Evolutionary conservation across 2,329 filamentous ascomycete species (phyloP).

Genomic region (Beauveria sp.): DNA sequence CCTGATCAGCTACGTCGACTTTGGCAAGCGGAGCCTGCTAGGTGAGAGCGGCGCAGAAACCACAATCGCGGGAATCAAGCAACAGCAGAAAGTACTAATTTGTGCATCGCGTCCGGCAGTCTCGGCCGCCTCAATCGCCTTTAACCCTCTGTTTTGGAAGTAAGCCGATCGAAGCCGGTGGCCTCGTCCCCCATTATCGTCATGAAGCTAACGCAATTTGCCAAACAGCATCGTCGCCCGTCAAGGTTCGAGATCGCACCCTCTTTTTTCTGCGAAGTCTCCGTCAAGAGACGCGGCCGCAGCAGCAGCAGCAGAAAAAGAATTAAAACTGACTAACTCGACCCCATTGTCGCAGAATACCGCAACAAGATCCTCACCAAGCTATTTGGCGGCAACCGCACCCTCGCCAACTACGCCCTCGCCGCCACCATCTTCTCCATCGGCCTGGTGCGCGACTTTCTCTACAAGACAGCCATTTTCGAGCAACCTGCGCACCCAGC

Average conservation of each 20-base stretch:
- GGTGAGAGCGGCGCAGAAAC: constrained; percentile 38
- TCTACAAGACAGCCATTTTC: constrained; percentile 79
- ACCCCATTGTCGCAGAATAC: constrained; percentile 58
- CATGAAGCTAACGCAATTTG: constrained; percentile 17
- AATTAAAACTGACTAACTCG: constrained; percentile 12
- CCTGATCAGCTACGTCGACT: constrained; percentile 58
- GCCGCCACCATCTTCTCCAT: constrained; percentile 85
- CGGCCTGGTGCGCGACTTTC: constrained; percentile 77
- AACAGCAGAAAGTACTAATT: constrained; percentile 13
- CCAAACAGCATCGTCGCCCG: constrained; percentile 66
- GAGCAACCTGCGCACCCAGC: constrained; percentile 67
- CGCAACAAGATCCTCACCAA: constrained; percentile 82
- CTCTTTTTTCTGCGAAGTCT: background rate
- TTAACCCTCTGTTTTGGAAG: constrained; percentile 99
- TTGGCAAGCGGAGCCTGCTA: constrained; percentile 58
- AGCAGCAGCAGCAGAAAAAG: too few relatives aligned
- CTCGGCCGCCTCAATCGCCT: constrained; percentile 72
- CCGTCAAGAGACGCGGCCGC: background rate
- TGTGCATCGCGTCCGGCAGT: constrained; percentile 44
- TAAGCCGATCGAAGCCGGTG: constrained; percentile 39
- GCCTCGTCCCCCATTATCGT: background rate
- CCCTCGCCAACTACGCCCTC: constrained; percentile 80
- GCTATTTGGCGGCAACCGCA: constrained; percentile 70
- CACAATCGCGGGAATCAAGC: background rate
- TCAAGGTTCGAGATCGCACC: constrained; percentile 48